Evolutionary conservation across 306 rosid species (phyloP).

Genomic region (Quercus agrifolia): DNA sequence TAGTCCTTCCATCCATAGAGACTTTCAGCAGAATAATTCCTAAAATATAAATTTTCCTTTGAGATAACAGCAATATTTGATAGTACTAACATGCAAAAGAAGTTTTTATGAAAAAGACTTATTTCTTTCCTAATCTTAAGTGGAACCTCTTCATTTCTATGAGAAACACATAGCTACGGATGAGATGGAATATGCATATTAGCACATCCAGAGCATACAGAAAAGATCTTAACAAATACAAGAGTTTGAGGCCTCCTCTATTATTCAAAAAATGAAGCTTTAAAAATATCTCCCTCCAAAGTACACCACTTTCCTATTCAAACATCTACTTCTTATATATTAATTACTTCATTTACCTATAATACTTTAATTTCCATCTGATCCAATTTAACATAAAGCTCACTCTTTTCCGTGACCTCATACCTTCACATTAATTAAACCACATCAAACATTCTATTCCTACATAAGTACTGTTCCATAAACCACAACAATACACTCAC

Average conservation of each 20-base stretch:
- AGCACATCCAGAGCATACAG: background rate
- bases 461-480: constrained; percentile 3
- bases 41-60: constrained; percentile 16
- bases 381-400: background rate
- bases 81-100: background rate
- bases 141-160: background rate
- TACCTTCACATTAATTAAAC: background rate
- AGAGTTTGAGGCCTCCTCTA: background rate
- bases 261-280: too few relatives aligned
- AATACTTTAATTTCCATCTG: background rate
- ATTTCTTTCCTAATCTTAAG: background rate
- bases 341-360: background rate
- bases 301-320: background rate
- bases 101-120: background rate
- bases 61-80: background rate
- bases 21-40: constrained; percentile 63
- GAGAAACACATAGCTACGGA: background rate
- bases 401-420: too few relatives aligned
- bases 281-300: background rate
- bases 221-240: background rate
- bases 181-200: background rate
- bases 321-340: background rate
- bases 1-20: constrained; percentile 72
- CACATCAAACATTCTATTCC: background rate
- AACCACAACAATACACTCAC: background rate